Evolutionary conservation across 768 basidiomycete species (phyloP).

Genomic region (Psilocybe azurescens): DNA sequence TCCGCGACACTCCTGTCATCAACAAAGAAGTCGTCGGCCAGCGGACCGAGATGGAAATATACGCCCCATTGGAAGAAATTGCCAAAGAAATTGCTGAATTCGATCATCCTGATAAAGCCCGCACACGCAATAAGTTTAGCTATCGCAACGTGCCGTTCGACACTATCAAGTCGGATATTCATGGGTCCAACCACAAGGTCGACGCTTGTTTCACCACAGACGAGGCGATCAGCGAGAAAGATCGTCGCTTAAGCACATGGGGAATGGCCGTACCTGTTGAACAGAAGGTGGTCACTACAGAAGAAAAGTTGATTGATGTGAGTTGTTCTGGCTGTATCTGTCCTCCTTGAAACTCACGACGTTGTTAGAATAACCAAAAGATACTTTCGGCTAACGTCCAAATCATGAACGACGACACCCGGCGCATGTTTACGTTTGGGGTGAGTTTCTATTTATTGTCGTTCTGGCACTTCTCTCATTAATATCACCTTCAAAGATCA

Average conservation of each 20-base stretch:
- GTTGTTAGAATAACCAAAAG: neutral
- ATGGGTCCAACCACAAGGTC: neutral
- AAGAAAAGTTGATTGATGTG: neutral
- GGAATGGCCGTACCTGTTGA: neutral
- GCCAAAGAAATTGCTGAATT: neutral
- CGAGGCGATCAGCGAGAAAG: neutral
- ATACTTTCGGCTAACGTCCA: neutral
- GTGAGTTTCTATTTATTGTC: neutral
- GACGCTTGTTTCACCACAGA: neutral
- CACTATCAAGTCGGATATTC: neutral
- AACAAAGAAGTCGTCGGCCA: neutral
- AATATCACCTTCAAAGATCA: neutral
- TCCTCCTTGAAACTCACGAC: neutral
- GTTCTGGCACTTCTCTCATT: neutral
- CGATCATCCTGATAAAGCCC: neutral
- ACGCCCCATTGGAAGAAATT: neutral
- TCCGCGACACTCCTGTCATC: neutral
- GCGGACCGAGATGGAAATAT: neutral
- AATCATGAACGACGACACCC: constrained; percentile 1
- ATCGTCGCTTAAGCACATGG: neutral
- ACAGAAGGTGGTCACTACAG: neutral
- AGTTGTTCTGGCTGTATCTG: neutral
- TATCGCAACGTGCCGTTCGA: neutral
- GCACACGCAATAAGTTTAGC: neutral
- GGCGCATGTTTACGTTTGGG: neutral